Base-by-base conservation (phyloP, 495 filamentous ascomycete genomes). In the Talaromyces borbonicus region DNA sequence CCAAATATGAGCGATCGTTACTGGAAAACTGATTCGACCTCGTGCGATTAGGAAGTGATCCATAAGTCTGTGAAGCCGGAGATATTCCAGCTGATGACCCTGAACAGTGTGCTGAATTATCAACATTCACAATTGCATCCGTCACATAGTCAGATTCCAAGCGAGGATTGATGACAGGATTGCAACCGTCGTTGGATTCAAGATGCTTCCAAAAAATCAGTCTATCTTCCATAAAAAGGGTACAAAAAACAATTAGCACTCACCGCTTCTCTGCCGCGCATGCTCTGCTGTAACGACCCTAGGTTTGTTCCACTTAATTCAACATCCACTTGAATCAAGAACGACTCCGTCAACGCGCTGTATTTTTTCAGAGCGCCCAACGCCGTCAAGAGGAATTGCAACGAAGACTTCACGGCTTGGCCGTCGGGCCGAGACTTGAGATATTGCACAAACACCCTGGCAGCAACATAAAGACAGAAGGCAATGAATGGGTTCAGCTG, bases 401-500 rank as follows among this genome's bases (percentile, higher is more conserved):
- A 68, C 1, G 90, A 94, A 25, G 87, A 82, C 12, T 76, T 75
- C 23, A 86, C 82, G 47, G 89, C 83, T 41, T 79, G 78, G 55
- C 97, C 93, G 31, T 90, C 79, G 5, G 90, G 89, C 14, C 81
- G 74, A 31, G 82, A 87, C 62, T 92, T 97, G 4, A 96, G 71
- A 56, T 94, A 95, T 56, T 97, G 90, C 8, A 96, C 85, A 52
- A 97, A 96, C 2, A 97, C 93, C 11, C 92, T 79, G 31, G 92
- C 89, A 7, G 90, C 81, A 23, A 97, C 88, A 57, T 96, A 99
- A 30, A 99, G 71, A 54, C 89, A 95, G 63, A 97, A 99, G 2
- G 90, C 85, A 52, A 92, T 84, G 58, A 95, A 96, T 0, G 92
- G 90, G 52, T 95, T 95, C 80, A 95, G 86, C 92, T 97, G 56